Percentiles rank a stretch among this genome's conserved stretches.
phyloP scores from a whole-genome alignment of 1,139 yeast genomes.

The Sugiyamaella grinbergsii region DNA sequence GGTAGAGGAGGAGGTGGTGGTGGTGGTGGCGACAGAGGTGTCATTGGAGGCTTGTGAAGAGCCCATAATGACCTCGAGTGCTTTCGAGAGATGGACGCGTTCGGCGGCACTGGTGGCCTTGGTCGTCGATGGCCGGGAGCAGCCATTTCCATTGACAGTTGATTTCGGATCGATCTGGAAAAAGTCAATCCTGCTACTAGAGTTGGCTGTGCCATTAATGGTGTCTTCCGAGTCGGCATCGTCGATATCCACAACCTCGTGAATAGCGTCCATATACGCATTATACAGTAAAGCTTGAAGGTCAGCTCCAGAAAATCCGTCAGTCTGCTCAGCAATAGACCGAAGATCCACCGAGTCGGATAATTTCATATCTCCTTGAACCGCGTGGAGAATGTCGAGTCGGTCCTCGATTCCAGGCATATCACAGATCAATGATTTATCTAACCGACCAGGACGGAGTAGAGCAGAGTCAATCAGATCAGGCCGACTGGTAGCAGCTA shows the following conservation, averaged over 20 bases:
- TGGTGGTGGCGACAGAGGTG: background rate
- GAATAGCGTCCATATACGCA: slow-evolving; percentile 90
- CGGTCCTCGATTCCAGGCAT: slow-evolving; percentile 76
- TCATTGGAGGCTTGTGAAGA: background rate
- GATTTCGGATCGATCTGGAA: slow-evolving; percentile 40
- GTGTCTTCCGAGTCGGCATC: slow-evolving; percentile 26
- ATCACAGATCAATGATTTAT: slow-evolving; percentile 86
- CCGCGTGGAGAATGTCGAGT: slow-evolving; percentile 67
- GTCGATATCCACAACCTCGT: slow-evolving; percentile 58
- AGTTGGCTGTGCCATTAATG: no score
- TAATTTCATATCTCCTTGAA: slow-evolving; percentile 49
- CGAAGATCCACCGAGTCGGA: slow-evolving; percentile 54
- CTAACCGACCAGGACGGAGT: slow-evolving; percentile 92
- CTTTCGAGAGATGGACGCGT: slow-evolving; percentile 49
- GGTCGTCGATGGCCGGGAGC: no score
- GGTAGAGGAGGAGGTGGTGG: slow-evolving; percentile 15
- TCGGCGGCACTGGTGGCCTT: slow-evolving; percentile 47
- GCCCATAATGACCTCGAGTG: slow-evolving; percentile 47
- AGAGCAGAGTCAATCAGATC: slow-evolving; percentile 94
- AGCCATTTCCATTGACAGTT: slow-evolving; percentile 2
- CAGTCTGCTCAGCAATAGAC: slow-evolving; percentile 60
- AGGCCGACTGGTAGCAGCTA: slow-evolving; percentile 95
- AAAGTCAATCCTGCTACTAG: slow-evolving; percentile 45
- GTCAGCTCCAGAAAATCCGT: slow-evolving; percentile 93
- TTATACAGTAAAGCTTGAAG: slow-evolving; percentile 90